Evolutionary conservation across 352 stramenopile genomes (phyloP), one percentile per base, ranked within the genome.

Genomic region (Peronospora farinosa): DNA sequence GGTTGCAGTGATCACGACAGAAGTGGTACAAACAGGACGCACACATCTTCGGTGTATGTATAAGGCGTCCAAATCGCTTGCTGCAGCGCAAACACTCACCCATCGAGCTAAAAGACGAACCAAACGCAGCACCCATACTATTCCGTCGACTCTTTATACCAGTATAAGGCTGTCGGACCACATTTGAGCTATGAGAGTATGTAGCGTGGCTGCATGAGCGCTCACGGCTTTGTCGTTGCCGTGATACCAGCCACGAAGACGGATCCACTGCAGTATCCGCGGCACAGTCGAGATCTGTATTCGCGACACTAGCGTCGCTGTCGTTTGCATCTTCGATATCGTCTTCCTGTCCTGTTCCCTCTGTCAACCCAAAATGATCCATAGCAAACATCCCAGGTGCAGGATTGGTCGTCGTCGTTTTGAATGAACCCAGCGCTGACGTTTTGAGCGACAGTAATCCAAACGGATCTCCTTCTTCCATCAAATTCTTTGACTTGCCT

Each of bases 11-110:
- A 10, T 70, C 54, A 16, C 65, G 54, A 31, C 73, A 84, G 40
- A 78, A 84, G 1, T 60, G 68, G 43, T 74, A 40, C 15, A 61
- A 59, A 46, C 73, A 84, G 15, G 68, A 81, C 12, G 62, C 54
- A 47, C 73, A 84, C 2, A 67, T 39, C 44, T 80, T 84, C 7
- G 68, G 68, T 0, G 56, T 71, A 9, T 70, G 67, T 7, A 75
- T 65, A 21, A 79, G 47, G 11, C 67, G 54, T 2, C 72, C 72
- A 23, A 84, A 72, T 32, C 54, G 62, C 28, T 74, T 79, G 19
- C 48, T 58, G 25, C 72, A 84, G 1, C 65, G 69, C 8, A 64
- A 45, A 51, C 72, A 84, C 2, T 62, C 57, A 25, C 66, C 47
- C 13, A 36, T 54, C 19, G 53, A 32, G 9, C 33, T 36, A 27